Evolutionary conservation across 2,329 filamentous ascomycete genomes (phyloP).

Genomic region (Pseudogymnoascus sp.): DNA sequence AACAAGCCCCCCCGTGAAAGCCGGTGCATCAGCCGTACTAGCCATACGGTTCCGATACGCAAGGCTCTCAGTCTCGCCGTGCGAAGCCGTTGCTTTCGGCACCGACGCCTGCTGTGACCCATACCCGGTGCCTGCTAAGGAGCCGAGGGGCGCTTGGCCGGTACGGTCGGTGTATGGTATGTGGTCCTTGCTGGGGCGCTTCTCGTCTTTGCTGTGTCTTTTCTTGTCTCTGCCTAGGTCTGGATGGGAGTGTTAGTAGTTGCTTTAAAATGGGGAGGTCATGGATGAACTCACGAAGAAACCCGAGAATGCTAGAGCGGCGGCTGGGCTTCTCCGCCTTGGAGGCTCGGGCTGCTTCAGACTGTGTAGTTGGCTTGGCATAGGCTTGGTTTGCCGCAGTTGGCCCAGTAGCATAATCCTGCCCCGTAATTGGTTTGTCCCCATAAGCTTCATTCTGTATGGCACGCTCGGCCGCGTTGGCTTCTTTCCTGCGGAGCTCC

Average conservation of each 20-base stretch:
- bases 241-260: slow-evolving; percentile 11
- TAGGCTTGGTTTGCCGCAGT: background rate
- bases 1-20: background rate
- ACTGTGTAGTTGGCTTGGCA: slow-evolving; percentile 11
- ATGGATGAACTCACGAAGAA: slow-evolving; percentile 18
- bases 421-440: background rate
- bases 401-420: background rate
- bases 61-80: background rate
- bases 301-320: slow-evolving; percentile 18
- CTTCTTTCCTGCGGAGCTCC: background rate
- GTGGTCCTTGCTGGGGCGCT: slow-evolving; percentile 10
- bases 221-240: slow-evolving; percentile 19
- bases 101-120: slow-evolving; percentile 10
- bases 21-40: background rate
- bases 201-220: slow-evolving; percentile 9
- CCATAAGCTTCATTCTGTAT: background rate
- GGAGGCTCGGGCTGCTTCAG: slow-evolving; percentile 11
- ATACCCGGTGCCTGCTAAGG: slow-evolving; percentile 16
- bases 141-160: slow-evolving; percentile 15
- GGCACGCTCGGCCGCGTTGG: background rate
- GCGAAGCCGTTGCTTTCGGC: background rate
- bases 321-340: slow-evolving; percentile 11
- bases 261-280: background rate
- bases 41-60: background rate
- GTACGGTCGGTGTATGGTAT: background rate